Conservation (phyloP, 371 early-diverging fungal genomes). For the Apophysomyces elegans region DNA sequence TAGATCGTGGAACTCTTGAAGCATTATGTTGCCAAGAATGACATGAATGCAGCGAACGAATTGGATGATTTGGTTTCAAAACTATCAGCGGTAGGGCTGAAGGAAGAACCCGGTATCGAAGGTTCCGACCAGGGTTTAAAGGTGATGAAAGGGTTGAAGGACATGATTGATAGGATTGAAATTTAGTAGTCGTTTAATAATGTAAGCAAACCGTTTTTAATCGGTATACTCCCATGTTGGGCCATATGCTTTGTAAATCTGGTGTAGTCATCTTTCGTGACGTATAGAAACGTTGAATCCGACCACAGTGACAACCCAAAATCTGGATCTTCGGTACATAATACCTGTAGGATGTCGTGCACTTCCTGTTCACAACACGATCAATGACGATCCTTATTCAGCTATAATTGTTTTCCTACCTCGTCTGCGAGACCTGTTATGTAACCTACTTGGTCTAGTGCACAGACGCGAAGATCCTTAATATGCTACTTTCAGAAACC, state of each 20-base stretch:
- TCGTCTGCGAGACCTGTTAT: conserved; percentile 17
- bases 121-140: conserved; percentile 13
- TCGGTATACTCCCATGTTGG: conserved; percentile 21
- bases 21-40: conserved; percentile 28
- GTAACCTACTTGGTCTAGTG: conserved; percentile 13
- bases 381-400: not conserved
- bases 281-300: conserved; percentile 20
- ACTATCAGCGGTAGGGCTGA: conserved; percentile 24
- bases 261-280: conserved; percentile 22
- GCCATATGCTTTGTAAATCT: conserved; percentile 18
- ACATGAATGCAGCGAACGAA: conserved; percentile 11
- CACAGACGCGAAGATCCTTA: conserved; percentile 17
- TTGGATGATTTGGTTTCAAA: conserved; percentile 32
- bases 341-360: conserved; percentile 15
- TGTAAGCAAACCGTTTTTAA: conserved; percentile 16
- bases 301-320: conserved; percentile 22
- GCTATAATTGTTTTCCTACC: not conserved
- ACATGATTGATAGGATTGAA: conserved; percentile 25
- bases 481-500: not conserved
- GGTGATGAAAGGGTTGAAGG: conserved; percentile 27
- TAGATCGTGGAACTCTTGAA: conserved; percentile 47
- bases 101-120: conserved; percentile 4
- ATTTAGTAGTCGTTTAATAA: conserved; percentile 11
- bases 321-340: conserved; percentile 19
- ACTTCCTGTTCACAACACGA: conserved; percentile 14